phyloP scores from a whole-genome alignment of 2,329 filamentous ascomycete species.

The Monilinia polystroma region DNA sequence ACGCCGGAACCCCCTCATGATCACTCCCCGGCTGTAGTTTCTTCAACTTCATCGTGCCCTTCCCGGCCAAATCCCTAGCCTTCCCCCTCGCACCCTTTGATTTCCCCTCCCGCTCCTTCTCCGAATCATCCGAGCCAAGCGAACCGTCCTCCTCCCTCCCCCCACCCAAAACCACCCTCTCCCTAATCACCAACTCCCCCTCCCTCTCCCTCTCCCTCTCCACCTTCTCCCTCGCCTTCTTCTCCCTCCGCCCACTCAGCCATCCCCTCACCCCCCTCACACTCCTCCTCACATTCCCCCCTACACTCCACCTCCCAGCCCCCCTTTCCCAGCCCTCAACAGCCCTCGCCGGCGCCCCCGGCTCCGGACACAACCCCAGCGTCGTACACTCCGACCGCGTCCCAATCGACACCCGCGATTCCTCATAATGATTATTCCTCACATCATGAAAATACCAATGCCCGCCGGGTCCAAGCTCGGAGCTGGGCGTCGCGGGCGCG shows the following conservation, averaged over 20 bases:
- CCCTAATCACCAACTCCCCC: constrained; percentile 2
- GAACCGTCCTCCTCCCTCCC: not conserved
- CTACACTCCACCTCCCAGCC: not conserved
- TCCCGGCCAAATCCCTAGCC: not conserved
- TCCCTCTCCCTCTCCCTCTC: not conserved
- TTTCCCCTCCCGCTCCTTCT: not conserved
- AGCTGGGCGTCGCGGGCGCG: not conserved
- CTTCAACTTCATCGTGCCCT: not conserved
- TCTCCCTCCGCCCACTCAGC: not conserved
- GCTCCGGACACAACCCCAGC: not conserved
- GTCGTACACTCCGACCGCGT: not conserved
- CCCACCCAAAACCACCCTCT: not conserved
- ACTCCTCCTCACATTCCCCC: too few species aligned
- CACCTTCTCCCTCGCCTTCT: not conserved
- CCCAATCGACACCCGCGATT: not conserved
- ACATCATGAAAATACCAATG: constrained; percentile 4
- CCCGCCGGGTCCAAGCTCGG: not conserved
- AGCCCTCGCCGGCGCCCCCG: not conserved
- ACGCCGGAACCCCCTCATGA: not conserved
- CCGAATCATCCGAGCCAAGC: not conserved
- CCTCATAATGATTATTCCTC: not conserved
- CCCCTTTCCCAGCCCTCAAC: not conserved
- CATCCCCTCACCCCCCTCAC: not conserved
- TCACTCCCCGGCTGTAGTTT: not conserved
- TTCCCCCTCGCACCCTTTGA: not conserved